Base-by-base conservation (phyloP, 108 stramenopile species). In the Cyclotella distinguenda region DNA sequence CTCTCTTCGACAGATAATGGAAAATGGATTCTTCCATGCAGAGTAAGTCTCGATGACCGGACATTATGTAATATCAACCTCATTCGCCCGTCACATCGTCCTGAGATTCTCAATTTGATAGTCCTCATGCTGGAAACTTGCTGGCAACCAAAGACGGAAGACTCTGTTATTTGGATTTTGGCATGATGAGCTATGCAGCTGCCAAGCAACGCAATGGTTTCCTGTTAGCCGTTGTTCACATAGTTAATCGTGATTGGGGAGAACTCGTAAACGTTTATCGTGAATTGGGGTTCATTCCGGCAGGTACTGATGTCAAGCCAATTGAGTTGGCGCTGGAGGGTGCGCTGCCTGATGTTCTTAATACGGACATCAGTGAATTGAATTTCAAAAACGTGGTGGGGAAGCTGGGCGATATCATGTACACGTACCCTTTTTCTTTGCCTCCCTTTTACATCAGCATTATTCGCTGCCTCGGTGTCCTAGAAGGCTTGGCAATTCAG, bases 401-500 rank as follows among this genome's bases (percentile, higher is more conserved):
- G 60, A 89, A 95, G 60, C 84, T 97, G 26, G 97, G 97, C 12
- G 97, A 98, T 55, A 95, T 98, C 64, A 91, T 98, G 86, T 98
- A 98, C 80, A 95, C 84, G 0, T 98, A 88, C 80, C 97, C 97
- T 34, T 98, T 98, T 74, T 86, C 86, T 1, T 68, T 98, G 19
- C 97, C 97, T 46, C 97, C 97, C 16, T 98, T 96, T 68, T 98
- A 98, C 81, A 96, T 97, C 62, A 87, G 95, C 48, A 98, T 98
- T 59, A 98, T 98, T 68, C 89, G 97, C 11, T 98, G 97, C 66
- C 71, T 98, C 19, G 97, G 97, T 40, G 97, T 98, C 13, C 62
- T 98, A 48, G 97, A 98, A 66, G 97, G 97, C 47, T 54, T 98
- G 43, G 95, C 97, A 11, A 94, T 98, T 23, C 97, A 97, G 56